These are phyloP conservation scores for Melianthus villosus DNA, from an alignment of 441 rosid species.

Conservation along the genomic window DNA sequence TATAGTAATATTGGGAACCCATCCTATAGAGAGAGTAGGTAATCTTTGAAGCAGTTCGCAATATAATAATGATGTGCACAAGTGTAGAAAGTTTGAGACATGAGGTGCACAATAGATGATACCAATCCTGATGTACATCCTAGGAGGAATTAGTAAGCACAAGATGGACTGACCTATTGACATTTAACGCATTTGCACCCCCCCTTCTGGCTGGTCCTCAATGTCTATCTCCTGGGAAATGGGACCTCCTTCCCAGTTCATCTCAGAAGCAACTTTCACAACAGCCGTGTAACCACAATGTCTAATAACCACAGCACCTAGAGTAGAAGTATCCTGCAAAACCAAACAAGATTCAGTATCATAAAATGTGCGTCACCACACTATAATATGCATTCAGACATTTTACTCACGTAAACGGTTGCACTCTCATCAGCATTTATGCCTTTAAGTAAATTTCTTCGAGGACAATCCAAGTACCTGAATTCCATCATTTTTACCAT, in stretches of 20 bases:
- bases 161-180: conserved; percentile 41
- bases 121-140: background rate
- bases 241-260: conserved; percentile 28
- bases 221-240: conserved; percentile 39
- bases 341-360: conserved; percentile 14
- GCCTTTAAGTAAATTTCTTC: conserved; percentile 61
- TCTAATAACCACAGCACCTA: conserved; percentile 59
- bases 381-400: conserved; percentile 10
- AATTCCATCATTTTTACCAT: conserved; percentile 54
- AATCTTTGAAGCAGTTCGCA: no score
- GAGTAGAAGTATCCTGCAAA: conserved; percentile 53
- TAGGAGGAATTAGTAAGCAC: conserved; percentile 2
- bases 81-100: no score
- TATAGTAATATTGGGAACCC: background rate
- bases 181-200: conserved; percentile 65
- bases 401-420: conserved; percentile 48
- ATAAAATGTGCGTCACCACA: conserved; percentile 14
- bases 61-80: no score
- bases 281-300: conserved; percentile 54
- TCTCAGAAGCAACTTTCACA: conserved; percentile 38
- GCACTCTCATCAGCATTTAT: conserved; percentile 81
- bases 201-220: conserved; percentile 71
- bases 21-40: background rate
- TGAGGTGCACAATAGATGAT: no score
- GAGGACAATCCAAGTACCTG: conserved; percentile 43